Evolutionary conservation across 2,329 filamentous ascomycete genomes (phyloP).

Genomic region (Cordyceps farinosa): DNA sequence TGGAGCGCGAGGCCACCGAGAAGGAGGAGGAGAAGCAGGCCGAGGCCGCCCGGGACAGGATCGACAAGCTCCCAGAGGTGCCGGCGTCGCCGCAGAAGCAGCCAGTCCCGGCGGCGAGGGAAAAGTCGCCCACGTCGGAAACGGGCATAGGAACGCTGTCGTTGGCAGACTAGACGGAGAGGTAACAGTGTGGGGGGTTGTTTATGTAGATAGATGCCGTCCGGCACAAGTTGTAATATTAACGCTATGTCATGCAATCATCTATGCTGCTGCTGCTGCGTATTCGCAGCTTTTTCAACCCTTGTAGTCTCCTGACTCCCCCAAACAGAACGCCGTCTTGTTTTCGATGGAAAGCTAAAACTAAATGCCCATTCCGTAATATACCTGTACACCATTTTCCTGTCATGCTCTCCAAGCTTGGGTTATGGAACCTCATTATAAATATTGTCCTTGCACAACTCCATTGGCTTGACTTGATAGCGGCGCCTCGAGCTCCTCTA

Average conservation of each 20-base stretch:
- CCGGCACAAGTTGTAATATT: conserved; percentile 5
- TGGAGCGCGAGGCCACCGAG: conserved; percentile 60
- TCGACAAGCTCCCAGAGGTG: conserved; percentile 48
- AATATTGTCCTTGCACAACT: neutral
- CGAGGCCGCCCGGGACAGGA: conserved; percentile 47
- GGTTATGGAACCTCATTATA: neutral
- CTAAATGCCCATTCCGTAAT: neutral
- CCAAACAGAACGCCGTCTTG: neutral
- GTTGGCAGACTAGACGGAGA: conserved; percentile 20
- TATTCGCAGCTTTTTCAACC: neutral
- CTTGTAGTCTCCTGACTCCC: neutral
- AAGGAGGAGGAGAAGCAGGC: conserved; percentile 48
- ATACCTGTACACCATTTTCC: neutral
- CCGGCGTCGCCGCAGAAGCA: conserved; percentile 35
- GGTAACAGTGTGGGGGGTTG: too few relatives aligned
- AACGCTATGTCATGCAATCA: conserved; percentile 3
- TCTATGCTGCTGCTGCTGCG: neutral
- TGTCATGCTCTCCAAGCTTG: neutral
- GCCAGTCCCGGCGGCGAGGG: neutral
- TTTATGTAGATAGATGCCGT: neutral
- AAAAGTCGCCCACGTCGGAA: conserved; percentile 34
- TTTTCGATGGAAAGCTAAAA: neutral
- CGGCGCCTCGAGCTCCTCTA: neutral
- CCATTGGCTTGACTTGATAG: neutral
- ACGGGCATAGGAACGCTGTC: conserved; percentile 35